Conservation (phyloP, 495 filamentous ascomycete species). For the Penicillium silybi region DNA sequence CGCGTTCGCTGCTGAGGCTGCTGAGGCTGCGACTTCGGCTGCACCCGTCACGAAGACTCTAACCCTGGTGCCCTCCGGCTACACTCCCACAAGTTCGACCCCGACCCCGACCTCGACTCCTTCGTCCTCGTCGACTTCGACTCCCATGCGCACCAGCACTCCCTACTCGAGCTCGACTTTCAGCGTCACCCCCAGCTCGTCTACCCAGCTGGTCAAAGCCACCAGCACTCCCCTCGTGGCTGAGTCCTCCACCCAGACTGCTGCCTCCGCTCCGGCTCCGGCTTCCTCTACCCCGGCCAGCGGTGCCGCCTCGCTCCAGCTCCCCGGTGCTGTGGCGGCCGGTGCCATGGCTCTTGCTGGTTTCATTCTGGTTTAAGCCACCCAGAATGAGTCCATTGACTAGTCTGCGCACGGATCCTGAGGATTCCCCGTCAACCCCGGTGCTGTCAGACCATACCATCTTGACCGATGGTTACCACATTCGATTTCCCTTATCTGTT, state of each 20-base stretch:
- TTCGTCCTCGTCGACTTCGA: constrained; percentile 18
- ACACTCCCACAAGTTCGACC: constrained; percentile 22
- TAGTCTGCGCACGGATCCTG: constrained; percentile 9
- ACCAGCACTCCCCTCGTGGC: constrained; percentile 3
- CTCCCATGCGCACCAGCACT: constrained; percentile 20
- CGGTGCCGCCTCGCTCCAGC: constrained; percentile 28
- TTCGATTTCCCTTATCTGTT: background rate
- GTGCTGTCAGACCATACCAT: constrained; percentile 1
- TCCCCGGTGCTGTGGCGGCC: constrained; percentile 32
- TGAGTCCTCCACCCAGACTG: background rate
- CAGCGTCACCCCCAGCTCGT: constrained; percentile 11
- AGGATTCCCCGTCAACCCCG: constrained; percentile 4
- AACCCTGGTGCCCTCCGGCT: constrained; percentile 32
- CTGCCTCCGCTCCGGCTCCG: constrained; percentile 18
- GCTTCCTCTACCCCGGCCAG: constrained; percentile 25
- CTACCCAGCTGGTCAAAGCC: constrained; percentile 17
- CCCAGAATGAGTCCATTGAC: background rate
- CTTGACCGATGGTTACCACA: constrained; percentile 2
- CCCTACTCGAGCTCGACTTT: constrained; percentile 16
- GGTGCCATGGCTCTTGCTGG: constrained; percentile 44
- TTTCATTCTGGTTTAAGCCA: constrained; percentile 38
- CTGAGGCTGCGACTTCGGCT: too few species aligned
- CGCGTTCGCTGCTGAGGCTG: constrained; percentile 30
- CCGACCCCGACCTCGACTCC: constrained; percentile 19
- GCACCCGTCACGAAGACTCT: constrained; percentile 24